These are phyloP conservation scores for Pedinophyceae sp. DNA, from an alignment of 139 green algal species.

Conservation along the genomic window DNA sequence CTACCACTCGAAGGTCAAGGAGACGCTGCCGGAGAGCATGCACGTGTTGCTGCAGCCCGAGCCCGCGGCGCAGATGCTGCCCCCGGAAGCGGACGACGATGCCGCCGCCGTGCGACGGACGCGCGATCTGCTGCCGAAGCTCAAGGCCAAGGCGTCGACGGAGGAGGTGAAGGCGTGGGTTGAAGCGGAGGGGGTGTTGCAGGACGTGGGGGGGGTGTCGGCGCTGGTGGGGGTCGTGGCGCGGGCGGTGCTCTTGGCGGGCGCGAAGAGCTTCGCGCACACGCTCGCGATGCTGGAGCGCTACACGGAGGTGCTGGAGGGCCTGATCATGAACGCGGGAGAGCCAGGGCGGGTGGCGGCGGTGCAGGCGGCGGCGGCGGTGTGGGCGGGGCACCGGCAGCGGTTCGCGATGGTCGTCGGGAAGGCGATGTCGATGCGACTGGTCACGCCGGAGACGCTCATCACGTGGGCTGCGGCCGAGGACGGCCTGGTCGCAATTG, in stretches of 20 bases:
- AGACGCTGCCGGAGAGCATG: conserved; percentile 33
- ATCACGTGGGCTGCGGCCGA: no score
- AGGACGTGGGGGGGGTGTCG: not conserved
- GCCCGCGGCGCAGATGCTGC: conserved; percentile 19
- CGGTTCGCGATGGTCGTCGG: no score
- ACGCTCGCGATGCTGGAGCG: conserved; percentile 58
- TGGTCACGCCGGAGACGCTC: no score
- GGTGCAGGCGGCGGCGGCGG: no score
- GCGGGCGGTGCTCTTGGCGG: conserved; percentile 44
- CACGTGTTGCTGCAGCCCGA: conserved; percentile 33
- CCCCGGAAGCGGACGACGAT: conserved; percentile 3
- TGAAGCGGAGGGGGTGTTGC: not conserved
- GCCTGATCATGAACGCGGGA: conserved; percentile 18
- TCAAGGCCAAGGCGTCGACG: conserved; percentile 4
- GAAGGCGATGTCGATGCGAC: no score
- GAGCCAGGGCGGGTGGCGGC: no score
- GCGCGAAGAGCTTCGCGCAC: conserved; percentile 70
- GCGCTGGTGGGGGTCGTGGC: conserved; percentile 17
- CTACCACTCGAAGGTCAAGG: conserved; percentile 9
- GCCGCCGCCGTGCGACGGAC: not conserved
- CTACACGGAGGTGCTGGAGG: conserved; percentile 34
- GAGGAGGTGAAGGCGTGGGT: conserved; percentile 16
- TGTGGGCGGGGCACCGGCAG: no score
- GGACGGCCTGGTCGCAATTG: no score
- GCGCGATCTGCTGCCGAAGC: not conserved